Percentiles rank a stretch among this genome's conserved stretches.
These are phyloP conservation scores for Zoysia pacifica DNA, from an alignment of 176 grass and related monocot species.

Conservation along the genomic window DNA sequence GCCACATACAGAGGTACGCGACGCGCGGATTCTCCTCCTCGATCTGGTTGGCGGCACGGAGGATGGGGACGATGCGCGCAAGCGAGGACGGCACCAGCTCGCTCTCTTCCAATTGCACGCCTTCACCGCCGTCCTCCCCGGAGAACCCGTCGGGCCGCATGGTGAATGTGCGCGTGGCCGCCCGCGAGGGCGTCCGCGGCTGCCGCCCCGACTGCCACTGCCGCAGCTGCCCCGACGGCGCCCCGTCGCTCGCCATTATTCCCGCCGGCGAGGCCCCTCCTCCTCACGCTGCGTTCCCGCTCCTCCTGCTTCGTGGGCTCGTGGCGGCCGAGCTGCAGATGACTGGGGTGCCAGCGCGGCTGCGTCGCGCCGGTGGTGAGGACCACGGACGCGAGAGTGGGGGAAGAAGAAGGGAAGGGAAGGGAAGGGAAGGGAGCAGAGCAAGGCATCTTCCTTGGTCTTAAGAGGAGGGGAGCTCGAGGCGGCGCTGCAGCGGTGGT, in stretches of 20 bases:
- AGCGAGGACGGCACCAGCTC: slow-evolving; percentile 88
- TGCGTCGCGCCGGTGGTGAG: neutral
- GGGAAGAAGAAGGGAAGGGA: slow-evolving; percentile 15
- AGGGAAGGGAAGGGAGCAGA: slow-evolving; percentile 19
- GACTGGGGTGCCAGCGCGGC: neutral
- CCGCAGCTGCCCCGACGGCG: neutral
- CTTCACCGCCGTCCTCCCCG: slow-evolving; percentile 48
- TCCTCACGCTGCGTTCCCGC: neutral
- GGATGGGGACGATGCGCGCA: slow-evolving; percentile 73
- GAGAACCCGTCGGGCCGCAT: slow-evolving; percentile 32
- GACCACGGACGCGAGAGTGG: neutral
- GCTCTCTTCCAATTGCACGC: slow-evolving; percentile 43
- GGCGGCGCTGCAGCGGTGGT: neutral
- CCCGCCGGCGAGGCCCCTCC: neutral
- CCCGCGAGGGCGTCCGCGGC: slow-evolving; percentile 25
- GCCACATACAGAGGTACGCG: slow-evolving; percentile 83
- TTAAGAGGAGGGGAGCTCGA: slow-evolving; percentile 9
- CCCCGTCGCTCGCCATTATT: slow-evolving; percentile 35
- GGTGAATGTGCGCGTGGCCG: slow-evolving; percentile 38
- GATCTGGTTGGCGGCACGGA: slow-evolving; percentile 95
- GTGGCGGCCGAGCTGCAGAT: slow-evolving; percentile 11
- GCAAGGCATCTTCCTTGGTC: slow-evolving; percentile 39
- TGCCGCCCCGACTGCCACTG: neutral
- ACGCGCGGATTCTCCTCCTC: slow-evolving; percentile 73
- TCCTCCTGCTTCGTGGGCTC: neutral